A percentile compares a stretch with the other conserved stretches of the same genome.
Conservation (phyloP, 768 basidiomycete genomes). For the Hysterangium stoloniferum region DNA sequence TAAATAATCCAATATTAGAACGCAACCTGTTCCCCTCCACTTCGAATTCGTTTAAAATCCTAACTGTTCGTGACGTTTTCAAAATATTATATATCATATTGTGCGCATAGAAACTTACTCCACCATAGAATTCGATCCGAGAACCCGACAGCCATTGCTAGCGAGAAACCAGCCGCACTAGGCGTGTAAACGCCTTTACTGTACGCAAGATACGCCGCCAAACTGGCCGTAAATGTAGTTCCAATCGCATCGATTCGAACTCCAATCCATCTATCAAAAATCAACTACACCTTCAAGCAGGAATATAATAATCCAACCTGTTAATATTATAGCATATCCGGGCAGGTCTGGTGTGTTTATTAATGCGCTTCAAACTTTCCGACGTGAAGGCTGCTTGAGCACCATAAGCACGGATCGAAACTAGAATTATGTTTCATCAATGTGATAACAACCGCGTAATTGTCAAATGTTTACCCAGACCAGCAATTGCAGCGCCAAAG, state of each 20-base stretch:
- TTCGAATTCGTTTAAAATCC: slow-evolving; percentile 39
- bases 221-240: slow-evolving; percentile 28
- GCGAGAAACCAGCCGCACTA: slow-evolving; percentile 6
- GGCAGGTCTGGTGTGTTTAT: slow-evolving; percentile 24
- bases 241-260: slow-evolving; percentile 35
- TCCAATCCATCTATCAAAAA: slow-evolving; percentile 23
- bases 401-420: slow-evolving; percentile 36
- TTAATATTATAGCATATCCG: slow-evolving; percentile 26
- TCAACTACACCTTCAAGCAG: background rate
- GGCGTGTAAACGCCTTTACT: slow-evolving; percentile 5
- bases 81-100: background rate
- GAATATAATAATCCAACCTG: slow-evolving; percentile 2
- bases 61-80: slow-evolving; percentile 20
- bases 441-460: slow-evolving; percentile 9
- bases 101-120: background rate
- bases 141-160: slow-evolving; percentile 10
- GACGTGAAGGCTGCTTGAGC: slow-evolving; percentile 25
- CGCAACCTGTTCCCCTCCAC: slow-evolving; percentile 28
- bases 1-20: background rate
- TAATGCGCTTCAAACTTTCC: slow-evolving; percentile 26
- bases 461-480: slow-evolving; percentile 4
- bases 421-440: too few species aligned
- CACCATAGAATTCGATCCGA: background rate
- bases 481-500: slow-evolving; percentile 9
- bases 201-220: slow-evolving; percentile 31